A percentile compares a stretch with the other conserved stretches of the same genome.
Evolutionary conservation across 805 yeast species (phyloP).

Genomic region (Barnettozyma sucrosica): DNA sequence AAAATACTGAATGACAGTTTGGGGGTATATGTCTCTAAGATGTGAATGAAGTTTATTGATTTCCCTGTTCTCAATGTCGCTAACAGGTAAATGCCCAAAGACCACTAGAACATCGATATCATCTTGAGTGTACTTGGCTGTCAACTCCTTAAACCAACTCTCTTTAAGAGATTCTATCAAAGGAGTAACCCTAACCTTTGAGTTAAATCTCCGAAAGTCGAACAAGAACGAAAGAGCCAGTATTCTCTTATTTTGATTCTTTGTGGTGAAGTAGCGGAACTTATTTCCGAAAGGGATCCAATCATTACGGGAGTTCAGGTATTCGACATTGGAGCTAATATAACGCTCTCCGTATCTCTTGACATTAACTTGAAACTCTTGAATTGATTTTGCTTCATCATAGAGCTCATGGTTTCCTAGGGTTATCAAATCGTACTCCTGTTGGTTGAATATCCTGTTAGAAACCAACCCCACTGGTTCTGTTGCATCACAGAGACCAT

Average conservation of each 20-base stretch:
- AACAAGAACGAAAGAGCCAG: constrained; percentile 76
- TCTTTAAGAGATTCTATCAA: constrained; percentile 47
- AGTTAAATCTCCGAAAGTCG: constrained; percentile 59
- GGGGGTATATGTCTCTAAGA: constrained; percentile 56
- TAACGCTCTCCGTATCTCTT: constrained; percentile 57
- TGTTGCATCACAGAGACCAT: constrained; percentile 81
- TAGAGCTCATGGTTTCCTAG: constrained; percentile 92
- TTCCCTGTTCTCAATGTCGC: constrained; percentile 30
- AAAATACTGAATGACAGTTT: constrained; percentile 68
- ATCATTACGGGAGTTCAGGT: constrained; percentile 35
- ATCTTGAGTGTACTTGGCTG: constrained; percentile 29
- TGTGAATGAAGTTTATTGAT: constrained; percentile 31
- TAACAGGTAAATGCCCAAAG: constrained; percentile 75
- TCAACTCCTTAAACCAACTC: constrained; percentile 57
- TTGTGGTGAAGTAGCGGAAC: constrained; percentile 61
- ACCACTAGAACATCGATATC: constrained; percentile 62
- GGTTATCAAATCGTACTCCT: constrained; percentile 72
- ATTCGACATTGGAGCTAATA: constrained; percentile 69
- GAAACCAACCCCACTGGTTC: constrained; percentile 63
- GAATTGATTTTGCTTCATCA: constrained; percentile 51
- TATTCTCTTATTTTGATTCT: constrained; percentile 42
- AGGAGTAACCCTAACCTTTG: constrained; percentile 58
- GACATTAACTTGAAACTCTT: constrained; percentile 59
- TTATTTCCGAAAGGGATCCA: constrained; percentile 65
- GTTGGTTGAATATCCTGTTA: constrained; percentile 53